Evolutionary conservation across 495 filamentous ascomycete species (phyloP).

Genomic region (Podospora pseudoanserina): DNA sequence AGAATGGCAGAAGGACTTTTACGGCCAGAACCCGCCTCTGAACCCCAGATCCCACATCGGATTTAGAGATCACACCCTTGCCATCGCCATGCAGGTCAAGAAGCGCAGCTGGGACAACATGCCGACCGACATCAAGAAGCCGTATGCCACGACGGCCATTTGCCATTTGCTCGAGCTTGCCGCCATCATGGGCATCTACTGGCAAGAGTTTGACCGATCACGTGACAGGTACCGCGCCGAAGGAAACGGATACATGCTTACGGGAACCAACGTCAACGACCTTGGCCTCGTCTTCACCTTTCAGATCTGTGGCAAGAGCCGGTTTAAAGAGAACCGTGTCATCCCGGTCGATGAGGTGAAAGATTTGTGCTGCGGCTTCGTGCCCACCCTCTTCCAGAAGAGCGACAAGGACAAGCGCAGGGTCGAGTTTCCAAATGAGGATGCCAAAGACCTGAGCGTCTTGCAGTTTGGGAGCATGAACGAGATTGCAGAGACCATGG

Average conservation of each 20-base stretch:
- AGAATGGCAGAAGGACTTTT: constrained; percentile 37
- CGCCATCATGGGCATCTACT: constrained; percentile 49
- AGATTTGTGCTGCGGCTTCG: constrained; percentile 45
- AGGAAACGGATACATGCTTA: constrained; percentile 50
- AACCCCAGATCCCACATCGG: neutral
- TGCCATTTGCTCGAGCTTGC: constrained; percentile 50
- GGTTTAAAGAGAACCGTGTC: constrained; percentile 42
- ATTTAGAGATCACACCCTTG: constrained; percentile 34
- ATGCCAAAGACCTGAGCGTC: constrained; percentile 30
- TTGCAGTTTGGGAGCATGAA: constrained; percentile 37
- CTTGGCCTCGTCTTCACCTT: constrained; percentile 48
- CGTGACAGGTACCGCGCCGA: constrained; percentile 47
- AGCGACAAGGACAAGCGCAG: constrained; percentile 31
- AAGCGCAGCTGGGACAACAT: constrained; percentile 50
- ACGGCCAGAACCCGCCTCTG: constrained; percentile 20
- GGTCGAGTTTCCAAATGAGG: constrained; percentile 38
- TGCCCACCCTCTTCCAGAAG: constrained; percentile 44
- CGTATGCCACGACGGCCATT: constrained; percentile 48
- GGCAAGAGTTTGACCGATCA: constrained; percentile 46
- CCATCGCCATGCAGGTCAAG: constrained; percentile 46
- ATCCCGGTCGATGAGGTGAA: constrained; percentile 47
- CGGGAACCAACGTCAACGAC: constrained; percentile 39
- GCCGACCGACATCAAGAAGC: constrained; percentile 44
- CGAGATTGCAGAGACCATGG: constrained; percentile 45
- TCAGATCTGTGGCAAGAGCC: constrained; percentile 38